Base-by-base conservation (phyloP, 2,329 filamentous ascomycete genomes). In the Dothistroma pini region DNA sequence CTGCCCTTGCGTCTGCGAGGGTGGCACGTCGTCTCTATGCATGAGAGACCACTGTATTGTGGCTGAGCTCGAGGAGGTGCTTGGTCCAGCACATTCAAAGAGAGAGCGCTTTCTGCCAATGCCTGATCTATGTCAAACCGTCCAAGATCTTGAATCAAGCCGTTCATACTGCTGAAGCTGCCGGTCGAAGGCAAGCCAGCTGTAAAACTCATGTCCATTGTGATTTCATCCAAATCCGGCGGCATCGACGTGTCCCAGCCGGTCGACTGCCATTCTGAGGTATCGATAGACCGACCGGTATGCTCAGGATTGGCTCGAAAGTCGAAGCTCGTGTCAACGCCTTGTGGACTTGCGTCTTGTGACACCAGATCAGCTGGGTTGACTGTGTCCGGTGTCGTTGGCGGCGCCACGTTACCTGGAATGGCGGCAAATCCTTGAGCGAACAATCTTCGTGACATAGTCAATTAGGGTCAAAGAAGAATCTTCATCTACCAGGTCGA, bases 331-430 rank as follows among this genome's bases (percentile, higher is more conserved):
- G 14, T 8, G 16, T 8, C 31, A 35, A n/a, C 10, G 4, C 9
- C 25, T 31, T 10, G 14, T 31, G 6, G 11, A 29, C 29, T 16
- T 25, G 25, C 11, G 1, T 53, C n/a, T 21, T 10, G 48, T 4
- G 56, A 21, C 8, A 50, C 32, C 6, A 60, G 53, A 53, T 60
- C 53, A 25, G 58, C 58, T 31, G 58, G 58, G 52, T 60, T 56
- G 9, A 60, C 58, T 4, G 58, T 60, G 2, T 56, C 32, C 31
- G 34, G 2, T 35, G 29, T 31, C 16, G 14, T 16, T 48, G 38
- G 38, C 35, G 41, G 52, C 25, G 52, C 32, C 52, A 54, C 19
- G n/a, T 50, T 12, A 14, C 25, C 21, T 25, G 48, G 9, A 8
- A 19, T 10, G 12, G 48, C 48, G 21, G 21, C 21, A 29, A 50